These are phyloP conservation scores for Magnolia officinalis DNA, from an alignment of 164 flowering plant genomes.

Conservation along the genomic window DNA sequence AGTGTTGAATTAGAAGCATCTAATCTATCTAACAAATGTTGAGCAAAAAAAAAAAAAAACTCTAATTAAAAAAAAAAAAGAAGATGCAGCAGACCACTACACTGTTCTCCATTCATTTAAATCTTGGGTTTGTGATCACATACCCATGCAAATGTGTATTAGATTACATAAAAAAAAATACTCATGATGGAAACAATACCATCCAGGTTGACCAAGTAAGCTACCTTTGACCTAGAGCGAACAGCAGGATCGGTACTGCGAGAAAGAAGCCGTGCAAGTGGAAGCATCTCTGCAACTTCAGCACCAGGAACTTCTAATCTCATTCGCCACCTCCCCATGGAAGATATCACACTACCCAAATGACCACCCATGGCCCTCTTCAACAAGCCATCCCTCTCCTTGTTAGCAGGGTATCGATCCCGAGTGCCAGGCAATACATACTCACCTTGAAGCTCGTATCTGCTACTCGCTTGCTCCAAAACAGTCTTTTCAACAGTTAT, in stretches of 20 bases:
- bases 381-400: slow-evolving; percentile 61
- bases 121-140: no score
- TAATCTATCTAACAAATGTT: not conserved
- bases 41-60: not conserved
- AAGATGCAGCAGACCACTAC: no score
- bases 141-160: no score
- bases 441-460: slow-evolving; percentile 98
- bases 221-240: slow-evolving; percentile 93
- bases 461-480: slow-evolving; percentile 80
- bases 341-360: slow-evolving; percentile 88
- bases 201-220: slow-evolving; percentile 4
- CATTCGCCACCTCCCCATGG: slow-evolving; percentile 99
- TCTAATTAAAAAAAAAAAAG: no score
- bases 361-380: slow-evolving; percentile 80
- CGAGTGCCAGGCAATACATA: slow-evolving; percentile 95
- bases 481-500: slow-evolving; percentile 87
- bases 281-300: slow-evolving; percentile 98
- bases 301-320: slow-evolving; percentile 94
- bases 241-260: slow-evolving; percentile 96
- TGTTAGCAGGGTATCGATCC: slow-evolving; percentile 54
- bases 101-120: no score
- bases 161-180: no score
- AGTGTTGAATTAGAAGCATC: not conserved
- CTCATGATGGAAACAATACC: not conserved
- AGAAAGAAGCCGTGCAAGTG: slow-evolving; percentile 94